These are phyloP conservation scores for Trichoderma harzianum DNA, from an alignment of 2,329 filamentous ascomycete genomes.

Conservation along the genomic window DNA sequence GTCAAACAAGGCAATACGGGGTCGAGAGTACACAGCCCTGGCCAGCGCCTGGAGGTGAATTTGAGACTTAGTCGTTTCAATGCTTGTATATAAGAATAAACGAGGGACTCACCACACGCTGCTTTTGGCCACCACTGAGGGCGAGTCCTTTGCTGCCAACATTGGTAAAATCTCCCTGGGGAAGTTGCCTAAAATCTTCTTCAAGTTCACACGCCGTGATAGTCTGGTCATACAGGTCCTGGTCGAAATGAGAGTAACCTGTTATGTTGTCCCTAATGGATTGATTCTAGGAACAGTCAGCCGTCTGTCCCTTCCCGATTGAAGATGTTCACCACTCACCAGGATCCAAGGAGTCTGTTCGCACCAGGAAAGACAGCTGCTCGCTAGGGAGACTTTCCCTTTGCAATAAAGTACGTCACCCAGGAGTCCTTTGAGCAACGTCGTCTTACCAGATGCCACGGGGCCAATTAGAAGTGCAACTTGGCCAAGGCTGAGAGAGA, in stretches of 20 bases:
- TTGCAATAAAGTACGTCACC: slow-evolving; percentile 28
- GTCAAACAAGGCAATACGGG: slow-evolving; percentile 34
- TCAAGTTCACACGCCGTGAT: slow-evolving; percentile 33
- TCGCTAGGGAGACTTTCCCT: slow-evolving; percentile 23
- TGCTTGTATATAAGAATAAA: background rate
- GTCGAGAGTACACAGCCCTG: slow-evolving; percentile 36
- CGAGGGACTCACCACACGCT: slow-evolving; percentile 35
- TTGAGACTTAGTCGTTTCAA: background rate
- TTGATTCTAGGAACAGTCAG: slow-evolving; percentile 26
- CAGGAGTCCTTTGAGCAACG: slow-evolving; percentile 40
- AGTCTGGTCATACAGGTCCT: slow-evolving; percentile 26
- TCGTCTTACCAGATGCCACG: slow-evolving; percentile 44
- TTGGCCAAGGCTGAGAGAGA: slow-evolving; percentile 30
- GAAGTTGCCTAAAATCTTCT: slow-evolving; percentile 32
- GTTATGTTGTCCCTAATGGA: slow-evolving; percentile 36
- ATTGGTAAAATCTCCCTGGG: slow-evolving; percentile 36
- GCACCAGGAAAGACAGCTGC: slow-evolving; percentile 28
- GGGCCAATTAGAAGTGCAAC: slow-evolving; percentile 43
- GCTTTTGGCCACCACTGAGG: slow-evolving; percentile 46
- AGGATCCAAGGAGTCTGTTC: slow-evolving; percentile 36
- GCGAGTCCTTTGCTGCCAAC: slow-evolving; percentile 45
- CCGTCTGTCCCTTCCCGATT: background rate
- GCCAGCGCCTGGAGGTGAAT: slow-evolving; percentile 33
- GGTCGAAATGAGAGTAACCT: slow-evolving; percentile 29
- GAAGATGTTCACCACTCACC: background rate